Base-by-base conservation (phyloP, 495 filamentous ascomycete species). In the Penicillium parvum region DNA sequence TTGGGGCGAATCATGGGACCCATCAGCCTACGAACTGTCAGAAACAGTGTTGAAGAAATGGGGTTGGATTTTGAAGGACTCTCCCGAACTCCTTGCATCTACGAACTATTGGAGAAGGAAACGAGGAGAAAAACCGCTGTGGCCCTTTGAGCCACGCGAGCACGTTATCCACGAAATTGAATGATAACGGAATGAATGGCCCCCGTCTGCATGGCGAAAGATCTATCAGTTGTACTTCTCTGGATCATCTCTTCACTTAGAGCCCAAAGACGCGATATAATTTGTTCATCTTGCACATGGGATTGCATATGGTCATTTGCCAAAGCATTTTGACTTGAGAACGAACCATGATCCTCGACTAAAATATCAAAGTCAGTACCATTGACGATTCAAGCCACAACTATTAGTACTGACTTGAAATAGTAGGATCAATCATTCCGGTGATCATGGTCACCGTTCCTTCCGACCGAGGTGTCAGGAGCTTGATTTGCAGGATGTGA, bases 1-100 rank as follows among this genome's bases (percentile, higher is more conserved):
- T 15, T 60, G 56, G 56, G 56, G 56, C 7, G 53, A 60, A 7
- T 10, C 56, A 1, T 60, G 53, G 56, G 49, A 60, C 39, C 56
- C 56, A 1, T 16, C 6, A 5, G 56, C 52, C 5, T 60, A 57
- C 25, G 56, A 60, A 34, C 16, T 45, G n/a, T 50, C 56, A 5
- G 56, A 51, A 22, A 15, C 2, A 5, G 25, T 53, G 1, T 21
- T 47, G 0, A 30, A 11, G n/a, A 60, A 60, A 20, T 60, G 49
- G 49, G 28, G 25, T 14, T 53, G 53, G 53, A 19, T 57, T n/a
- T 23, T 45, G 0, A 36, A 36, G 5, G 43, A 49, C 0, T 60
- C 45, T 44, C 45, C 52, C 0, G 56, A 60, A 19, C 20, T 60
- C 3, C n/a, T 60, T 1, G n/a, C 7, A 0, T 49, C 56, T 21